Evolutionary conservation across 192 early-diverging fungal species (phyloP).

Genomic region (Backusella circina): DNA sequence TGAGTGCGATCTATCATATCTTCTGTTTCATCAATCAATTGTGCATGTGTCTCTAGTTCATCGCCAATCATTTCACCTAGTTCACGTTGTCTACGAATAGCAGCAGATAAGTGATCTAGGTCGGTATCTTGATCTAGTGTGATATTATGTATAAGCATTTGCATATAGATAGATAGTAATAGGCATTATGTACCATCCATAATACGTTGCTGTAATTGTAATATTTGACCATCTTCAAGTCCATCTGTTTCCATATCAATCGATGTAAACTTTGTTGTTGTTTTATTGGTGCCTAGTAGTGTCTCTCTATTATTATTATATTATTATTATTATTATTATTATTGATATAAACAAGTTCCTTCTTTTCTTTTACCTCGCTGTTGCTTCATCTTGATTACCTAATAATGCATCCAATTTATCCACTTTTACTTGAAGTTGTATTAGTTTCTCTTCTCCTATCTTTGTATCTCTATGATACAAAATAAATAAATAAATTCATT

Average conservation of each 20-base stretch:
- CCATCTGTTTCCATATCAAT: conserved; percentile 40
- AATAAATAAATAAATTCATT: conserved; percentile 10
- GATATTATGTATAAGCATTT: no score
- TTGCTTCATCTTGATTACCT: conserved; percentile 39
- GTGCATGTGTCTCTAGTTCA: conserved; percentile 68
- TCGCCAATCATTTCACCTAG: conserved; percentile 70
- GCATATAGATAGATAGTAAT: no score
- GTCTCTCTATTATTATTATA: neutral
- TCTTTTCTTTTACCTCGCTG: conserved; percentile 38
- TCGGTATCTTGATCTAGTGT: conserved; percentile 81
- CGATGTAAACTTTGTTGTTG: neutral
- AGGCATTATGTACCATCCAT: conserved; percentile 47
- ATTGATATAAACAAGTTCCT: no score
- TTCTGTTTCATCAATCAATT: conserved; percentile 72
- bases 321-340: neutral
- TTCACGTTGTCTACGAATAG: conserved; percentile 64
- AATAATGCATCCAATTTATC: conserved; percentile 54
- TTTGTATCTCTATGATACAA: conserved; percentile 44
- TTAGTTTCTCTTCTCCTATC: conserved; percentile 60
- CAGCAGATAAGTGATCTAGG: conserved; percentile 58
- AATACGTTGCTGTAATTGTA: conserved; percentile 63
- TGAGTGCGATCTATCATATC: conserved; percentile 56
- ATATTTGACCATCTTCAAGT: conserved; percentile 43
- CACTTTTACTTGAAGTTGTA: conserved; percentile 57
- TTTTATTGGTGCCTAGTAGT: neutral